Base-by-base conservation (phyloP, 805 yeast genomes). In the Metschnikowia cerradonensis region DNA sequence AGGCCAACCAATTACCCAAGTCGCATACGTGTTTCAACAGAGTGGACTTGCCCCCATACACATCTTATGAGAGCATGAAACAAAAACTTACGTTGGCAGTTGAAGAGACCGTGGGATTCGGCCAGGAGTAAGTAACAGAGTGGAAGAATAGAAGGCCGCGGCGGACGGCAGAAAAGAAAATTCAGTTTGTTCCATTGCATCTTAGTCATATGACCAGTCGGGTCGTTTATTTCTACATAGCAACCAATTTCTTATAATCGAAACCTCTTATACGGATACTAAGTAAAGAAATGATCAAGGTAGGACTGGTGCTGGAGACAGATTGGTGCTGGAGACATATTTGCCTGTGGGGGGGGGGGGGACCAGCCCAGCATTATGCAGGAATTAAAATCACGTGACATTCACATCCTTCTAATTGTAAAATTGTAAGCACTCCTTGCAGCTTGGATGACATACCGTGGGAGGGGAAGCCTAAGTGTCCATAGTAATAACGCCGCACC, bases 1-100 rank as follows among this genome's bases (percentile, higher is more conserved):
- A 92, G 67, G 65, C 86, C 33, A 85, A 83, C 63, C 97, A 91
- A 73, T 74, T 94, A 63, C 99, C 99, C 41, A 94, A 94, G 71
- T 89, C 97, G 8, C 99, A 94, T 68, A 94, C 99, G 2, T 92
- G 99, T 79, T 94, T 94, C 82, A 94, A 94, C 75, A 88, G 99
- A 75, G 97, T 94, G 48, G 99, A 94, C 75, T 79, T 94, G 64
- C 99, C 99, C 38, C 96, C 95, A 51, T 94, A 94, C 70, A 79
- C 78, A 52, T 91, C 87, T 65, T 88, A 80, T 67, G 96, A 87
- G 48, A 77, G 88, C 48, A 72, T 94, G 78, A 89, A 83, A 64
- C 94, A 90, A 71, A 94, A 94, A 70, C 79, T 94, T 62, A 86
- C 96, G 34, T 78, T 92, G 68, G 99, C 99, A 31, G 98, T 94